Base-by-base conservation (phyloP, 208 protist species). In the Leishmania major region DNA sequence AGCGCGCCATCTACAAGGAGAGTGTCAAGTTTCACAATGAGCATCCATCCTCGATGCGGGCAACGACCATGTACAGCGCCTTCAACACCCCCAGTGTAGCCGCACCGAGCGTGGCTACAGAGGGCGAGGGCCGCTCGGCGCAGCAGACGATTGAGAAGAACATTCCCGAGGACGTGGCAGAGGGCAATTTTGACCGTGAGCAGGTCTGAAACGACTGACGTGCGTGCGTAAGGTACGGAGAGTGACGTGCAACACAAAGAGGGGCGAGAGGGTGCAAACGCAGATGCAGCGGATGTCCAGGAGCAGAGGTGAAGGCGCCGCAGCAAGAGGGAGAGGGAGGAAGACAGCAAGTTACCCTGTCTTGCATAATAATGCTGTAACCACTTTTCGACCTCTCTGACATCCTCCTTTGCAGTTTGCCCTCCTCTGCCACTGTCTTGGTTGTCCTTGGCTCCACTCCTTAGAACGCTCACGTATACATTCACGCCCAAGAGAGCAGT, bases 1-100 rank as follows among this genome's bases (percentile, higher is more conserved):
- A 97, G 88, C 84, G 86, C 17, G 94, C 94, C 53, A 97, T 98
- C 79, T 95, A 95, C 84, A 81, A 87, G 47, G 93, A 97, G 84
- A 95, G 92, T 78, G 71, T 97, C 25, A 77, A 70, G 77, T 98
- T 93, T 75, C 96, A 96, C 83, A 87, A 87, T 49, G 72, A 87
- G 71, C 83, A 95, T 66, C 85, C 85, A 40, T 79, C 84, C 35
- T 80, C 81, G 43, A 82, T 80, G 81, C 76, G 71, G 53, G 64
- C 62, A 19, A 80, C 67, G 19, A 74, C 67, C 62, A 79, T 78
- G 75, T 81, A 71, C 75, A 88, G 76, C 74, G 55, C 79, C 37
- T 84, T 86, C 53, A 91, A 64, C 74, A 53, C 75, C 15, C 78
- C 73, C 53, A 82, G 69, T 15, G 75, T 80, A 59, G 43, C 75